phyloP scores from a whole-genome alignment of 768 basidiomycete genomes.

The Amanita polypyramis region DNA sequence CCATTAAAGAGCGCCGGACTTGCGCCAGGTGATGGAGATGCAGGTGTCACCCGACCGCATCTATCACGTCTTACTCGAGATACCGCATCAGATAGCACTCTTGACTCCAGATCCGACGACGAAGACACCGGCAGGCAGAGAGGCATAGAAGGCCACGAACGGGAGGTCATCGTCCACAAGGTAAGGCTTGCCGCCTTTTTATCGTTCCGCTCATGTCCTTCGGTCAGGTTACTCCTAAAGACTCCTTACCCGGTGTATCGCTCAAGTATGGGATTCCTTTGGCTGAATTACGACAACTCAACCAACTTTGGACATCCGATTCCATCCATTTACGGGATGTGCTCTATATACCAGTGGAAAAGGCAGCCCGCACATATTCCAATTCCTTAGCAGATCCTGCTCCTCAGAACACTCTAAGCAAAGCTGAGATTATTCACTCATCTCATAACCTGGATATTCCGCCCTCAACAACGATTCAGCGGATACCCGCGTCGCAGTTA shows the following conservation, averaged over 20 bases:
- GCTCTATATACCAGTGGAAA: constrained; percentile 70
- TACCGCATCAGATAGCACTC: constrained; percentile 16
- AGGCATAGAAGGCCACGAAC: constrained; percentile 24
- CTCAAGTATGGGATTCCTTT: constrained; percentile 84
- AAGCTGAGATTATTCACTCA: not conserved
- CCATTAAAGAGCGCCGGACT: constrained; percentile 11
- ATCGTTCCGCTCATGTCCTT: not conserved
- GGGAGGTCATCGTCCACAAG: constrained; percentile 50
- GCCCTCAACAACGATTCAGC: constrained; percentile 22
- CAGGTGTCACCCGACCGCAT: constrained; percentile 29
- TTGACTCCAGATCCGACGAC: constrained; percentile 9
- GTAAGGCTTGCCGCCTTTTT: constrained; percentile 21
- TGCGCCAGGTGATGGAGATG: constrained; percentile 10
- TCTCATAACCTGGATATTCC: not conserved
- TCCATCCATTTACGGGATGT: constrained; percentile 79
- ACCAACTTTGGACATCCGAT: constrained; percentile 92
- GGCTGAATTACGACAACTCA: constrained; percentile 73
- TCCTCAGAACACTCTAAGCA: not conserved
- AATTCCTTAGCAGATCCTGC: constrained; percentile 3
- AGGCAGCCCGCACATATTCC: constrained; percentile 27
- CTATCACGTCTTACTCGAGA: constrained; percentile 25
- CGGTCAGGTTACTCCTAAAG: constrained; percentile 54
- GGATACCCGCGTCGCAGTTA: constrained; percentile 39
- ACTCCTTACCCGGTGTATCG: constrained; percentile 81
- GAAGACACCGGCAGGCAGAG: constrained; percentile 2